Evolutionary conservation across 176 grass and related monocot species (phyloP), one percentile per base, ranked within the genome.

Genomic region (Rhynchospora pubera): DNA sequence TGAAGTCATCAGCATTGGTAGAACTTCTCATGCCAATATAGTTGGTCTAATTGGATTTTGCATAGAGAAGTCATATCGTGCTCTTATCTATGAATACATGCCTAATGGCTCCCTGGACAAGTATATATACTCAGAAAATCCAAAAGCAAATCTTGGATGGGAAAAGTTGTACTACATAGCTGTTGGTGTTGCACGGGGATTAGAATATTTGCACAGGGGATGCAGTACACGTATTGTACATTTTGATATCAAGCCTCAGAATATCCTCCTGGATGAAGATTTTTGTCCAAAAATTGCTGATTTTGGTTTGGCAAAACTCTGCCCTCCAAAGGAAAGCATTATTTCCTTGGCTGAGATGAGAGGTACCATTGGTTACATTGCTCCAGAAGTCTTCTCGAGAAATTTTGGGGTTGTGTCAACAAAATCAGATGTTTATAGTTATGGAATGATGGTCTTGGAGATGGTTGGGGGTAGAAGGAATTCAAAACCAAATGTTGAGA

Each of bases 61-160:
- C 58, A 60, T 88, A 44, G 55, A 92, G 42, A 85, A 76, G 24
- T 53, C 80, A 5, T 84, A 86, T 47, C 53, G 85, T 23, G 89
- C 92, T 60, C 85, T 94, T 57, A 51, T 94, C 62, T 94, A 92
- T 59, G 90, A 92, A 39, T 85, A 82, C 64, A 92, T 89, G 87
- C 4, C 78, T 15, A 92, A 92, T 85, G 87, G 87, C 59, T 92
- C 87, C 13, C 61, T 92, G 19, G 90, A 92, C 9, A 87, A 82
- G 9, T 89, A 83, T 13, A 89, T 89, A 1, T 89, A 87, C 62
- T 85, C 67, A 15, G 82, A 85, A 30, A 75, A 87, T 43, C 23
- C 71, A 67, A 89, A 89, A 74, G 22, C 43, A 16, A 2, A 42
- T 56, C 82, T 91, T 74, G 68, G 78, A 5, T 91, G 83, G 83